Base-by-base conservation (phyloP, 345 rosid genomes). In the Acer negundo region DNA sequence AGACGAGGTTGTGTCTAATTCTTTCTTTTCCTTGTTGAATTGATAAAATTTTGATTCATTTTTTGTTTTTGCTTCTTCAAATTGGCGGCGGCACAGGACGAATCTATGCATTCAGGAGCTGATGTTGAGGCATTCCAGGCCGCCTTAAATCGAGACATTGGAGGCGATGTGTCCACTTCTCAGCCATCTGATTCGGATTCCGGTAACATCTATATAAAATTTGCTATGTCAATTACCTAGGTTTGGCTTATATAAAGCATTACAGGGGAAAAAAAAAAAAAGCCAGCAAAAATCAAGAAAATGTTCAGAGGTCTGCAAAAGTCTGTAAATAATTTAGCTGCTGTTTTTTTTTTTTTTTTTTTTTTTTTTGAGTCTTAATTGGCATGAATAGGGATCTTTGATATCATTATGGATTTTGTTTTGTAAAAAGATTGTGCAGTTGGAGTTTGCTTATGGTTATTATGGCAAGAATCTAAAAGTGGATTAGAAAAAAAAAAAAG, bases 81-180 rank as follows among this genome's bases (percentile, higher is more conserved):
- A 8, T 73, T 35, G 38, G 38, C 38, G 38, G 38, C 61, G 69
- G 83, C 26, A 35, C 81, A 93, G 98, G 98, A 96, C 74, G 97
- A 96, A 72, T 90, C 85, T 75, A 90, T 93, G 99, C 99, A 92
- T 87, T 96, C 95, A 6, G 97, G 99, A 62, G 98, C 99, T 51
- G 99, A 91, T 1, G 96, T 92, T 24, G 98, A 93, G 63, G 99
- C 99, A 0, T 92, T 95, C 76, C 97, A 95, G 82, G 99, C 99
- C 6, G 97, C 98, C 61, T 72, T 93, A 31, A 92, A 92, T 84
- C 90, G 97, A 66, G 94, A 93, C 78, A 92, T 95, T 20, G 99
- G 89, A 70, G 98, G 97, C 38, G 91, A 91, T 72, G 79, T 84
- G 13, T 82, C 84, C 59, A 69, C 83, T 74, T 84, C 96, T 40